Evolutionary conservation across 208 protist genomes (phyloP).

Genomic region (Dictyostelium gargantuum): DNA sequence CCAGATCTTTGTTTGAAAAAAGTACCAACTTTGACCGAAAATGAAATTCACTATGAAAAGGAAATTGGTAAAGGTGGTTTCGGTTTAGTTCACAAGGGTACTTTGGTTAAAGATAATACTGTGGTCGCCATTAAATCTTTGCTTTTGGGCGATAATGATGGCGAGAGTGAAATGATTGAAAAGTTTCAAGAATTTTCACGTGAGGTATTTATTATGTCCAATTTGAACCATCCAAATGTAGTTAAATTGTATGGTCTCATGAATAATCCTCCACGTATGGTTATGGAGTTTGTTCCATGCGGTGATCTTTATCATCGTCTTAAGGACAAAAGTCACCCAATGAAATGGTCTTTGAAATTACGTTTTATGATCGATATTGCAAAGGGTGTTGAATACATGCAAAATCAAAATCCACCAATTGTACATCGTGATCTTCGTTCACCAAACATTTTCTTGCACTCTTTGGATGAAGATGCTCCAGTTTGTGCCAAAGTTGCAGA

Average conservation of each 20-base stretch:
- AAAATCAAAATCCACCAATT: conserved; percentile 70
- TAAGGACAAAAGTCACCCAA: not conserved
- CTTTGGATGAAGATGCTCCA: conserved; percentile 5
- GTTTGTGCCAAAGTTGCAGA: conserved; percentile 71
- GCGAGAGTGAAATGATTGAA: conserved; percentile 39
- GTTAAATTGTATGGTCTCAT: conserved; percentile 70
- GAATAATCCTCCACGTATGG: conserved; percentile 67
- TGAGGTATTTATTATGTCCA: conserved; percentile 73
- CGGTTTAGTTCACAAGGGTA: conserved; percentile 40
- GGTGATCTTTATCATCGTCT: conserved; percentile 68
- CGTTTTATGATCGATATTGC: conserved; percentile 70
- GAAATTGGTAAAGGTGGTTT: conserved; percentile 63
- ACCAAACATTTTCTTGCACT: conserved; percentile 67
- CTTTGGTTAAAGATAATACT: not conserved
- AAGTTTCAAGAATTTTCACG: conserved; percentile 74
- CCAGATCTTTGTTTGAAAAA: conserved; percentile 47
- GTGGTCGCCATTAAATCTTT: conserved; percentile 17
- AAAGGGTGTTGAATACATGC: conserved; percentile 62
- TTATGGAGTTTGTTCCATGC: conserved; percentile 72
- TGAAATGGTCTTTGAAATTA: not conserved
- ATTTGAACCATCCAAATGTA: conserved; percentile 73
- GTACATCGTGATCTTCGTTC: conserved; percentile 72
- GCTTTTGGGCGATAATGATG: not conserved
- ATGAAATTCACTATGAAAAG: conserved; percentile 18
- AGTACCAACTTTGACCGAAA: not conserved